These are phyloP conservation scores for Salix suchowensis DNA, from an alignment of 345 rosid genomes.

Conservation along the genomic window DNA sequence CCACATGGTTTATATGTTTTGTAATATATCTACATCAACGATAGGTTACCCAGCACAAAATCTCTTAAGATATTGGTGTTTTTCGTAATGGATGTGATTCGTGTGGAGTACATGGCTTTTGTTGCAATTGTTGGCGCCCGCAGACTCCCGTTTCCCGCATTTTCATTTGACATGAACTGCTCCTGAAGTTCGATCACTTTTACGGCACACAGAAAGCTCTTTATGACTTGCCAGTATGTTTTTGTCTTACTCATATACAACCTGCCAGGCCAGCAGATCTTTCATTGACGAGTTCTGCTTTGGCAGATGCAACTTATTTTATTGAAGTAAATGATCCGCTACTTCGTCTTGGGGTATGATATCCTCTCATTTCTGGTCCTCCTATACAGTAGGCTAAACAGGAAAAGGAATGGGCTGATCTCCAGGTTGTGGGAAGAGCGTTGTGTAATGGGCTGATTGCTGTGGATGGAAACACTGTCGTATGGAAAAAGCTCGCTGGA, in stretches of 20 bases:
- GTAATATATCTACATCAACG: too few relatives aligned
- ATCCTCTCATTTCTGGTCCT: conserved; percentile 93
- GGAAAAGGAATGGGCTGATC: conserved; percentile 98
- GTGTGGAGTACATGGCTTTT: conserved; percentile 36
- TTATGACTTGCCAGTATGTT: not conserved
- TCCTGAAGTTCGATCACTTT: conserved; percentile 92
- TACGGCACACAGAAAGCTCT: conserved; percentile 89
- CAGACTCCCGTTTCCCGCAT: conserved; percentile 92
- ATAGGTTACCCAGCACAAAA: too few relatives aligned
- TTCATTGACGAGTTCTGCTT: conserved; percentile 20
- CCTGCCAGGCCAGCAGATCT: conserved; percentile 13
- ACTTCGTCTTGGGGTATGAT: conserved; percentile 82
- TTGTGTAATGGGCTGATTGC: conserved; percentile 84
- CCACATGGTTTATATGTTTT: too few relatives aligned
- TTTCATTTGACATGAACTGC: conserved; percentile 86
- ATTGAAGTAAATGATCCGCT: conserved; percentile 75
- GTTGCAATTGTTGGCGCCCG: conserved; percentile 99
- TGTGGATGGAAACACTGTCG: conserved; percentile 88
- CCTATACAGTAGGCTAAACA: conserved; percentile 98
- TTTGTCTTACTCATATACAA: conserved; percentile 4
- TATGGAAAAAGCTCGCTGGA: conserved; percentile 36
- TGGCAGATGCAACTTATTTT: conserved; percentile 88
- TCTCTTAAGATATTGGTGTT: too few relatives aligned
- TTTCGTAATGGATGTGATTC: too few relatives aligned
- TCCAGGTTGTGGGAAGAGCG: conserved; percentile 85